Percentiles rank a stretch among this genome's conserved stretches.
These are phyloP conservation scores for Daucus carota DNA, from an alignment of 129 eudicot genomes.

Conservation along the genomic window DH1_v3.0 NC_030386.2:30765501-30766000, in stretches of 20 bases:
- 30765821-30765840: slow-evolving; percentile 80
- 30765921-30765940: slow-evolving; percentile 65
- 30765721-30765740: slow-evolving; percentile 43
- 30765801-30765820: slow-evolving; percentile 44
- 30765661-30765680: slow-evolving; percentile 91
- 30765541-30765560: not conserved
- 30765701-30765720: slow-evolving; percentile 55
- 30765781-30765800: not conserved
- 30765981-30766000: slow-evolving; percentile 66
- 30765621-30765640: slow-evolving; percentile 79
- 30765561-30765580: slow-evolving; percentile 4
- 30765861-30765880: slow-evolving; percentile 62
- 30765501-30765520: not conserved
- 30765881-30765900: slow-evolving; percentile 81
- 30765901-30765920: slow-evolving; percentile 52
- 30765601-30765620: slow-evolving; percentile 91
- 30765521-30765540: not conserved
- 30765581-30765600: slow-evolving; percentile 75
- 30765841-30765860: slow-evolving; percentile 69
- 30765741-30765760: not conserved
- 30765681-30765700: slow-evolving; percentile 71
- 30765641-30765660: slow-evolving; percentile 94
- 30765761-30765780: not conserved
- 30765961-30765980: slow-evolving; percentile 75
- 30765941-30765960: slow-evolving; percentile 80